A percentile compares a stretch with the other conserved stretches of the same genome.
Conservation (phyloP, 805 yeast species). For the Kodamaea jinghongensis region DNA sequence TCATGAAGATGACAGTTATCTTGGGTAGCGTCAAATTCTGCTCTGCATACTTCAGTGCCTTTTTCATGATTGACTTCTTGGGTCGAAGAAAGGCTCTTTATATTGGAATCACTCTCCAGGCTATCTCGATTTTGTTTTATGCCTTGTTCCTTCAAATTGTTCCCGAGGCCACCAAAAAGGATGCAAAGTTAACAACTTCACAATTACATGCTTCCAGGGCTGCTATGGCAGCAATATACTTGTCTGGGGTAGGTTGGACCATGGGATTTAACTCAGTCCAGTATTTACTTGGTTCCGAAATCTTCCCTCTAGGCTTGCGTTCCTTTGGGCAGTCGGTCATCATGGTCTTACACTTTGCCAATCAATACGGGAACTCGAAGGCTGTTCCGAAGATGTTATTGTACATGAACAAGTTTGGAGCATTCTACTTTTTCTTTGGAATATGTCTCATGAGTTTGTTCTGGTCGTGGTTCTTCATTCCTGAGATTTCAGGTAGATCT, state of each 20-base stretch:
- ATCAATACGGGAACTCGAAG: constrained; percentile 27
- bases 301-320: constrained; percentile 24
- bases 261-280: constrained; percentile 25
- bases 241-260: constrained; percentile 25
- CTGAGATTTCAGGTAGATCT: constrained; percentile 25
- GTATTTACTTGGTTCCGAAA: constrained; percentile 24
- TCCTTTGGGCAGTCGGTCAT: constrained; percentile 23
- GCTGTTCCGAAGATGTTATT: constrained; percentile 25
- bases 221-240: constrained; percentile 24
- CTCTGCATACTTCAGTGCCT: constrained; percentile 22
- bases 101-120: constrained; percentile 20
- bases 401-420: constrained; percentile 20
- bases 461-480: constrained; percentile 27
- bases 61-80: constrained; percentile 23
- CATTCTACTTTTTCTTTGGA: constrained; percentile 23
- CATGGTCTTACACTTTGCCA: constrained; percentile 27
- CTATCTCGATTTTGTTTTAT: constrained; percentile 17
- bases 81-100: constrained; percentile 22
- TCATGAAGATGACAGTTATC: constrained; percentile 23
- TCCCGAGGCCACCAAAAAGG: constrained; percentile 17
- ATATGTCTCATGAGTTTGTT: constrained; percentile 16
- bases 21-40: constrained; percentile 24
- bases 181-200: constrained; percentile 13
- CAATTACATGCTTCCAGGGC: constrained; percentile 16
- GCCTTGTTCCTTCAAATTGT: constrained; percentile 22